A percentile compares a stretch with the other conserved stretches of the same genome.
These are phyloP conservation scores for Penicillium sp. DNA, from an alignment of 2,329 filamentous ascomycete species.

Conservation along the genomic window DNA sequence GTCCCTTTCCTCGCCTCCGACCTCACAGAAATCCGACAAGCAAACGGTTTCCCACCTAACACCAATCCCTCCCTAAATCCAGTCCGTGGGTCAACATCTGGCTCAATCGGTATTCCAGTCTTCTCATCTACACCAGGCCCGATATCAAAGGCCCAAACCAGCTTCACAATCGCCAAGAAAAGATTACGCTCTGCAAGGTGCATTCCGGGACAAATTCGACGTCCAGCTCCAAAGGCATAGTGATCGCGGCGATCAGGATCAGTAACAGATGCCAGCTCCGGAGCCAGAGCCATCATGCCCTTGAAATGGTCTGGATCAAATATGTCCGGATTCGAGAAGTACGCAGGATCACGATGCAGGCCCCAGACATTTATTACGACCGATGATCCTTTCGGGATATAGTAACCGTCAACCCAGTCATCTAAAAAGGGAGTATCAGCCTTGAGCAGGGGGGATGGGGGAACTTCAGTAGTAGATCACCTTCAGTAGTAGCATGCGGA, in stretches of 20 bases:
- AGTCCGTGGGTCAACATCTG: neutral
- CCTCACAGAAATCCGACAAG: neutral
- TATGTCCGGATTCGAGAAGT: conserved; percentile 28
- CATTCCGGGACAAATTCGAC: conserved; percentile 38
- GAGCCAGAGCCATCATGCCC: neutral
- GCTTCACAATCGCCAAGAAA: conserved; percentile 30
- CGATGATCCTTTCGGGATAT: conserved; percentile 51
- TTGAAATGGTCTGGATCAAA: conserved; percentile 36
- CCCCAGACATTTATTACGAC: conserved; percentile 56
- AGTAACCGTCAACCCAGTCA: conserved; percentile 47
- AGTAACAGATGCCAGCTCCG: neutral
- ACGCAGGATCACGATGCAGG: conserved; percentile 39
- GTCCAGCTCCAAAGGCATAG: conserved; percentile 29
- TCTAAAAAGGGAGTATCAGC: no score
- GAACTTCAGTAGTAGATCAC: no score
- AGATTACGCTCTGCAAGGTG: conserved; percentile 39
- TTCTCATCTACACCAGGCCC: conserved; percentile 28
- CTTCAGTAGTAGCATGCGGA: conserved; percentile 18
- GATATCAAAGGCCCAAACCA: conserved; percentile 37
- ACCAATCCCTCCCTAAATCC: neutral
- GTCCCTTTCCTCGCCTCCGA: neutral
- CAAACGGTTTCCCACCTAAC: neutral
- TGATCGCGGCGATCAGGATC: conserved; percentile 40
- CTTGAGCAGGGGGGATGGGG: no score
- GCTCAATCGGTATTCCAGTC: neutral